phyloP scores from a whole-genome alignment of 2,329 filamentous ascomycete species.

The Phialemoniopsis sp. region DNA sequence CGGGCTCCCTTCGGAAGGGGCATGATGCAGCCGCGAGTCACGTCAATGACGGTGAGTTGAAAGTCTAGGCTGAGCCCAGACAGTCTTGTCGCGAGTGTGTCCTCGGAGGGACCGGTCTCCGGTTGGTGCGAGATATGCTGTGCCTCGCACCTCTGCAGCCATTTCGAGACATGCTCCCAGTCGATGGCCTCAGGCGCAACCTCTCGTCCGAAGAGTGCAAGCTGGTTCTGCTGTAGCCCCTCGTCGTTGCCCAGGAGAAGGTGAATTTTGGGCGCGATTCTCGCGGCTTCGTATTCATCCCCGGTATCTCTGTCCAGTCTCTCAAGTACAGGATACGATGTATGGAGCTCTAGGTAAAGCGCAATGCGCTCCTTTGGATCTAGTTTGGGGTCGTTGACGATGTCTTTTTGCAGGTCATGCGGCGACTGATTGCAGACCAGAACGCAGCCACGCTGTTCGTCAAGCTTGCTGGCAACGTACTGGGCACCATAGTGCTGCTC shows the following conservation, averaged over 20 bases:
- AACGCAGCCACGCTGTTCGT: not conserved
- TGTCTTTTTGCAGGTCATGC: not conserved
- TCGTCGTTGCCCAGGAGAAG: not conserved
- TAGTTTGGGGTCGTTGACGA: not conserved
- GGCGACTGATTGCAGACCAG: not conserved
- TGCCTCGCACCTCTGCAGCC: not conserved
- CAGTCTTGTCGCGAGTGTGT: not conserved
- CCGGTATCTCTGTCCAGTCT: not conserved
- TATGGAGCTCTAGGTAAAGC: not conserved
- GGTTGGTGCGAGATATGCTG: not conserved
- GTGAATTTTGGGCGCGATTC: not conserved
- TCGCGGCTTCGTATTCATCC: not conserved
- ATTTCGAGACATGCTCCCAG: conserved; percentile 1
- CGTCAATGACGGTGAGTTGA: conserved; percentile 1
- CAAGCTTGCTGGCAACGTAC: not conserved
- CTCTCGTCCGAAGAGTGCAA: not conserved
- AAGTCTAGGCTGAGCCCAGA: not conserved
- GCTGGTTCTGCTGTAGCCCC: not conserved
- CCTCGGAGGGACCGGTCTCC: not conserved
- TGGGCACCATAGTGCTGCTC: not conserved
- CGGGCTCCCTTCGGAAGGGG: not conserved
- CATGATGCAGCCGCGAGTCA: not conserved
- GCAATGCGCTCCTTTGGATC: not conserved
- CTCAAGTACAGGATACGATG: not conserved
- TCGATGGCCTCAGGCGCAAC: conserved; percentile 1